Conservation (phyloP, 768 basidiomycete genomes). For the Clitopilus hobsonii region DNA sequence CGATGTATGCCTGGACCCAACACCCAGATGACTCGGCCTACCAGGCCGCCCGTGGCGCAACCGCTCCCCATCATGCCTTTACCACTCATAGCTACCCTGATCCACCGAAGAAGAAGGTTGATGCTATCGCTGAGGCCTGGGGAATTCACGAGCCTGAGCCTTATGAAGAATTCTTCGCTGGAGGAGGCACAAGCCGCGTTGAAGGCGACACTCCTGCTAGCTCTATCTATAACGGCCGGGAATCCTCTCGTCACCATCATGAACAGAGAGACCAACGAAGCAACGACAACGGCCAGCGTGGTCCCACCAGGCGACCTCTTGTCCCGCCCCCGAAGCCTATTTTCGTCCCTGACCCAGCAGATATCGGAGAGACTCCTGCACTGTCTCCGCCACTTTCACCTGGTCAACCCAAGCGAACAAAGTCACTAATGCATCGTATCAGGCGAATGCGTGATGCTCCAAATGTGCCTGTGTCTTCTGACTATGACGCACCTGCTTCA, state of each 20-base stretch:
- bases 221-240: conserved; percentile 67
- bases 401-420: conserved; percentile 64
- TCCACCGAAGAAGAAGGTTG: conserved; percentile 79
- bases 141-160: conserved; percentile 91
- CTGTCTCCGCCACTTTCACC: conserved; percentile 40
- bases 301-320: conserved; percentile 39
- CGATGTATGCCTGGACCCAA: conserved; percentile 73
- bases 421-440: conserved; percentile 84
- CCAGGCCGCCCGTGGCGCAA: conserved; percentile 46
- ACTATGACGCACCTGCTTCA: conserved; percentile 38
- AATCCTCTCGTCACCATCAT: conserved; percentile 36
- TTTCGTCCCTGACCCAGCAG: conserved; percentile 54
- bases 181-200: conserved; percentile 50
- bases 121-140: conserved; percentile 90
- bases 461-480: conserved; percentile 65
- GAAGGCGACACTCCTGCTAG: conserved; percentile 58
- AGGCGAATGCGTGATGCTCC: conserved; percentile 85
- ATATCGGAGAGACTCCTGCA: conserved; percentile 28
- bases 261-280: conserved; percentile 36
- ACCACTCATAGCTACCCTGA: conserved; percentile 44
- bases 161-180: conserved; percentile 85
- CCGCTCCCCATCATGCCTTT: conserved; percentile 43
- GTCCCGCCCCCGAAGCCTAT: conserved; percentile 85
- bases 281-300: conserved; percentile 22
- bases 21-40: conserved; percentile 33